Conservation (phyloP, 371 early-diverging fungal species). For the Rhizopus stolonifer region DNA sequence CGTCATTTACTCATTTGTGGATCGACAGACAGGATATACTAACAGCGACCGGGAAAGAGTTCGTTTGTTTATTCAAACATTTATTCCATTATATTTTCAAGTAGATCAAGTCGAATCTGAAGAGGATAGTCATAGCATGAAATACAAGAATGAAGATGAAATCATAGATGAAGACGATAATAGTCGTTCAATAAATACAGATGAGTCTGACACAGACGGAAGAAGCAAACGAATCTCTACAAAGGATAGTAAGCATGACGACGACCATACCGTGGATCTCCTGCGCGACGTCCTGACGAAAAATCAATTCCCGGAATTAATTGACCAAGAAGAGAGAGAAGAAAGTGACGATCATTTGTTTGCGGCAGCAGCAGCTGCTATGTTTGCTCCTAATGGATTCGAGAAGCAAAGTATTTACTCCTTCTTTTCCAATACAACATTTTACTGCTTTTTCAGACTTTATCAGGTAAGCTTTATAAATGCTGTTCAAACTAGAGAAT, state of each 20-base stretch:
- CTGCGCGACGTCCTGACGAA: constrained; percentile 7
- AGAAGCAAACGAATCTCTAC: constrained; percentile 4
- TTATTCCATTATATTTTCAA: constrained; percentile 61
- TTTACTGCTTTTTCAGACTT: constrained; percentile 62
- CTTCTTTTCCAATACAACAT: constrained; percentile 64
- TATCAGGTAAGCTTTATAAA: constrained; percentile 54
- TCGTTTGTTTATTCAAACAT: constrained; percentile 70
- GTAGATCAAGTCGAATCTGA: constrained; percentile 32
- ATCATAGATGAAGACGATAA: constrained; percentile 24
- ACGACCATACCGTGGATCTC: constrained; percentile 19
- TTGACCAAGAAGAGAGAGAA: not conserved
- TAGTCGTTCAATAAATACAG: constrained; percentile 3
- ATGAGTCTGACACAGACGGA: not conserved
- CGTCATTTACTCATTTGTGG: constrained; percentile 54
- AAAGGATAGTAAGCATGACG: constrained; percentile 21
- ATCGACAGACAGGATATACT: constrained; percentile 55
- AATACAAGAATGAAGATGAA: constrained; percentile 26
- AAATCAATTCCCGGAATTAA: not conserved
- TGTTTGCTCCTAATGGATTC: constrained; percentile 7
- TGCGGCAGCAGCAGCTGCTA: constrained; percentile 32
- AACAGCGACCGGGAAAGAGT: constrained; percentile 69
- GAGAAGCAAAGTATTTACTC: constrained; percentile 11
- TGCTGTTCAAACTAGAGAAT: not conserved
- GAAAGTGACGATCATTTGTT: constrained; percentile 5
- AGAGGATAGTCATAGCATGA: constrained; percentile 11